Conservation (phyloP, 805 yeast species). For the Candida ovalis region DNA sequence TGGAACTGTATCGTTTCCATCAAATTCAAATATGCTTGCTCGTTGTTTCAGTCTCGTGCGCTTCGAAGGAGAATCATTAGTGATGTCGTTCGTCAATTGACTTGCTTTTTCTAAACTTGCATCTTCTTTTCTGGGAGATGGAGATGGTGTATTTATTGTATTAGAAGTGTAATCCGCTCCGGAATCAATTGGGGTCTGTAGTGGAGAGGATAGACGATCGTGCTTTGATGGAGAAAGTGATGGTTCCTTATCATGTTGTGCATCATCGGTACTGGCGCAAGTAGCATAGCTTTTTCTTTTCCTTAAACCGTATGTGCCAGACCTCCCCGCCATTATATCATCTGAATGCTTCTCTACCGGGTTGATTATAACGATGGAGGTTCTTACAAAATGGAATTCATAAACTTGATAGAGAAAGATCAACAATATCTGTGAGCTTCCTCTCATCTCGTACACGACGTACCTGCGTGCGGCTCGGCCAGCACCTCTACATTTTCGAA, state of each 20-base stretch:
- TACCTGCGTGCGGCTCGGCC: too few species aligned
- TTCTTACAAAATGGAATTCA: too few species aligned
- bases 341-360: too few species aligned
- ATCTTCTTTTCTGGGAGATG: conserved; percentile 9
- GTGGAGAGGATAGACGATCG: background rate
- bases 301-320: conserved; percentile 1
- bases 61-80: background rate
- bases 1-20: background rate
- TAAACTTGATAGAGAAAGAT: too few species aligned
- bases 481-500: too few species aligned
- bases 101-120: conserved; percentile 22
- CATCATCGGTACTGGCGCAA: background rate
- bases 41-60: background rate
- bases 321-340: background rate
- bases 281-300: background rate
- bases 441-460: too few species aligned
- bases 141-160: background rate
- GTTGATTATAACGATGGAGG: too few species aligned
- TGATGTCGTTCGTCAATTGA: background rate
- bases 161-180: background rate
- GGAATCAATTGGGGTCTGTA: background rate
- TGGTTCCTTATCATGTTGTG: background rate
- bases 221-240: conserved; percentile 1
- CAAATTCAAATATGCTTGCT: background rate
- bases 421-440: too few species aligned